These are phyloP conservation scores for Luffa acutangula DNA, from an alignment of 306 rosid species.

Conservation along the genomic window DNA sequence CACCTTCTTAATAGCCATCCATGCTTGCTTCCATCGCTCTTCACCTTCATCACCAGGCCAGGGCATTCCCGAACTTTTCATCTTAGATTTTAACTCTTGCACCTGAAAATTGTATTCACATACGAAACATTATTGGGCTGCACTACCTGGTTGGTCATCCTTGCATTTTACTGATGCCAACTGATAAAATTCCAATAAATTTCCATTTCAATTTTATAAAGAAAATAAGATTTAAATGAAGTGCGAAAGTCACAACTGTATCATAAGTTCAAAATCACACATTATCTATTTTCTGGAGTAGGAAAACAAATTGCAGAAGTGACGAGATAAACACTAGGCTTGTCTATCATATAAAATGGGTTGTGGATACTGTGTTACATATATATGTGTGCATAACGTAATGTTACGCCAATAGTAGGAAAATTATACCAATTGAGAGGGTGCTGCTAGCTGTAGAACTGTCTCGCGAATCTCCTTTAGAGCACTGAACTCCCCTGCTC, in stretches of 20 bases:
- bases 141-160: constrained; percentile 8
- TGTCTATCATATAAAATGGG: not conserved
- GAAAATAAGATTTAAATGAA: not conserved
- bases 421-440: constrained; percentile 54
- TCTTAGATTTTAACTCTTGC: constrained; percentile 64
- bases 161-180: not conserved
- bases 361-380: not conserved
- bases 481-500: constrained; percentile 44
- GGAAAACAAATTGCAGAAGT: not conserved
- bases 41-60: constrained; percentile 99
- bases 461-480: constrained; percentile 78
- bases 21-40: constrained; percentile 84
- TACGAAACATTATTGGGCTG: constrained; percentile 15
- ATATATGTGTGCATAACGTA: not conserved
- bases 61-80: constrained; percentile 95
- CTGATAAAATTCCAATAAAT: not conserved
- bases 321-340: not conserved
- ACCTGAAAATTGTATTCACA: constrained; percentile 38
- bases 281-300: not conserved
- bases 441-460: constrained; percentile 67
- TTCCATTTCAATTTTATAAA: not conserved
- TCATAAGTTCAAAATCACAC: not conserved
- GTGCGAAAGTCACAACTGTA: not conserved
- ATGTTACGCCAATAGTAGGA: constrained; percentile 7
- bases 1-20: constrained; percentile 88